Conservation (phyloP, 1,284 basidiomycete genomes). For the Naganishia liquefaciens region DNA sequence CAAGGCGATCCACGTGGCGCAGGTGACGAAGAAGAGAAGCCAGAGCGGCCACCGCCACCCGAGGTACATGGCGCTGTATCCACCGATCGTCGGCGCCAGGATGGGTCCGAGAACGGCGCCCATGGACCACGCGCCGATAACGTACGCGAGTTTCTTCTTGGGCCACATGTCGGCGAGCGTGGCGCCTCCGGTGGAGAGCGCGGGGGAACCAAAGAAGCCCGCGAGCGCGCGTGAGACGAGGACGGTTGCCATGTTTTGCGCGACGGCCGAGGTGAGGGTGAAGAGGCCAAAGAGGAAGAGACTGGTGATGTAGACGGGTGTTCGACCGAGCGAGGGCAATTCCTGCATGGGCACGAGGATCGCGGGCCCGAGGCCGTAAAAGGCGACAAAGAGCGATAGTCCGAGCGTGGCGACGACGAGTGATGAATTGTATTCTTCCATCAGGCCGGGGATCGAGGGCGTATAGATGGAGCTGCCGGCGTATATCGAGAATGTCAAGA, state of each 20-base stretch:
- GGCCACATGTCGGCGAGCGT: conserved; percentile 42
- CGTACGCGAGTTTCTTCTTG: conserved; percentile 38
- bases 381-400: conserved; percentile 37
- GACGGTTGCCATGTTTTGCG: conserved; percentile 38
- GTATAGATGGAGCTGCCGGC: conserved; percentile 33
- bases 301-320: conserved; percentile 35
- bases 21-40: conserved; percentile 39
- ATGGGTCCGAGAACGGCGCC: conserved; percentile 43
- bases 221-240: conserved; percentile 41
- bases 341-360: conserved; percentile 38
- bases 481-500: conserved; percentile 35
- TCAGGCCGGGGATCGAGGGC: conserved; percentile 35
- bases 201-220: conserved; percentile 48
- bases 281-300: conserved; percentile 35
- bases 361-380: conserved; percentile 40
- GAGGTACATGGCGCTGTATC: conserved; percentile 39
- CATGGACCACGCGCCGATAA: conserved; percentile 42
- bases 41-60: conserved; percentile 48
- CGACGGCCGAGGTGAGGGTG: conserved; percentile 34
- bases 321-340: conserved; percentile 35
- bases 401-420: conserved; percentile 32
- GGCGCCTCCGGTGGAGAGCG: conserved; percentile 47
- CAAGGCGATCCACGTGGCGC: conserved; percentile 35
- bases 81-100: conserved; percentile 34
- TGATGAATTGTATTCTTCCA: conserved; percentile 31